Percentiles rank a stretch among this genome's conserved stretches.
Evolutionary conservation across 1,139 yeast genomes (phyloP).

Genomic region (Candida sojae): DNA sequence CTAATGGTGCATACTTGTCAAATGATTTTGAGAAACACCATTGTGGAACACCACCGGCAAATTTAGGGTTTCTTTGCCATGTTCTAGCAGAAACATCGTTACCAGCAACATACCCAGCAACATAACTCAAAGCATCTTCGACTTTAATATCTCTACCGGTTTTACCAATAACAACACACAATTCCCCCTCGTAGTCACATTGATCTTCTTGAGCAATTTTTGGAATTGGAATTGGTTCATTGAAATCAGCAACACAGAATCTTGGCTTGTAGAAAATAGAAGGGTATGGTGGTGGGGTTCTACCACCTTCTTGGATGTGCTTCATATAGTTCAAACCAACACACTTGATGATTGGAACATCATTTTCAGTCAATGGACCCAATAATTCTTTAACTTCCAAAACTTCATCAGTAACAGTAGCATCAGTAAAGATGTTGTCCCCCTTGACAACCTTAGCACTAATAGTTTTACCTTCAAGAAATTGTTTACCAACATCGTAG

Average conservation of each 20-base stretch:
- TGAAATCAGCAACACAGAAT: slow-evolving; percentile 39
- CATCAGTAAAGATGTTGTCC: slow-evolving; percentile 35
- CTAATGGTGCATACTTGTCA: slow-evolving; percentile 56
- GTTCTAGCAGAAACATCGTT: slow-evolving; percentile 57
- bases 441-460: slow-evolving; percentile 41
- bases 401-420: slow-evolving; percentile 35
- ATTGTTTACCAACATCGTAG: slow-evolving; percentile 15
- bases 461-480: slow-evolving; percentile 13
- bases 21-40: slow-evolving; percentile 54
- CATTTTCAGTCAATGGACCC: slow-evolving; percentile 36
- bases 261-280: slow-evolving; percentile 50
- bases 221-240: slow-evolving; percentile 43
- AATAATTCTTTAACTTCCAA: slow-evolving; percentile 31
- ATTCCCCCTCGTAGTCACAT: slow-evolving; percentile 57
- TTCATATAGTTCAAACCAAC: slow-evolving; percentile 37
- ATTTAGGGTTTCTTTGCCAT: slow-evolving; percentile 44
- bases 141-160: slow-evolving; percentile 42
- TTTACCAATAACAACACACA: slow-evolving; percentile 55
- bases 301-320: slow-evolving; percentile 30
- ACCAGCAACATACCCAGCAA: slow-evolving; percentile 54
- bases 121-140: slow-evolving; percentile 47
- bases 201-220: slow-evolving; percentile 34
- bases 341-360: slow-evolving; percentile 38
- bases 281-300: slow-evolving; percentile 45
- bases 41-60: slow-evolving; percentile 46